phyloP scores from a whole-genome alignment of 805 yeast species.

The Grigorovia transvaalensis region DNA sequence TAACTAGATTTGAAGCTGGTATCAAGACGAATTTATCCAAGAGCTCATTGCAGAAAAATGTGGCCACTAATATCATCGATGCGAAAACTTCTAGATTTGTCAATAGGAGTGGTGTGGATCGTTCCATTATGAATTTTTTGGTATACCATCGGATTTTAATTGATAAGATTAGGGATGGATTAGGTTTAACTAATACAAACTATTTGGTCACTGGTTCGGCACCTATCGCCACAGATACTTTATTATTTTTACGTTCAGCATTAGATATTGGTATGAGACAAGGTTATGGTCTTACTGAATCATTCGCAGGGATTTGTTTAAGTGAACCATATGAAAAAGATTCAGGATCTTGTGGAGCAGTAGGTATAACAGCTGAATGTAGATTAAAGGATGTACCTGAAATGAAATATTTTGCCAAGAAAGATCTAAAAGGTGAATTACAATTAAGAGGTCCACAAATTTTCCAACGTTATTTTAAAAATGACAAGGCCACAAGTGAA shows the following conservation, averaged over 20 bases:
- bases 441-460: slow-evolving; percentile 56
- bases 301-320: slow-evolving; percentile 50
- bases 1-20: slow-evolving; percentile 51
- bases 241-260: slow-evolving; percentile 50
- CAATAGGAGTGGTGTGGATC: slow-evolving; percentile 29
- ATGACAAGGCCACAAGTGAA: slow-evolving; percentile 42
- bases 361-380: slow-evolving; percentile 45
- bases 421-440: slow-evolving; percentile 48
- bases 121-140: slow-evolving; percentile 30
- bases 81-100: slow-evolving; percentile 16
- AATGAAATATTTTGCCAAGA: slow-evolving; percentile 40
- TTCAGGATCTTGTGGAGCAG: slow-evolving; percentile 52
- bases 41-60: slow-evolving; percentile 14
- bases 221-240: slow-evolving; percentile 54
- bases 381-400: slow-evolving; percentile 55
- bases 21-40: slow-evolving; percentile 34
- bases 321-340: slow-evolving; percentile 37
- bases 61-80: slow-evolving; percentile 20
- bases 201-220: slow-evolving; percentile 51
- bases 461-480: slow-evolving; percentile 46
- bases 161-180: slow-evolving; percentile 34
- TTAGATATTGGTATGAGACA: slow-evolving; percentile 46
- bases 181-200: slow-evolving; percentile 39
- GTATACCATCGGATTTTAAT: slow-evolving; percentile 29
- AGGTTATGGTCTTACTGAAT: slow-evolving; percentile 72